These are phyloP conservation scores for Adansonia madagascariensis DNA, from an alignment of 441 rosid genomes.

Conservation along the genomic window DNA sequence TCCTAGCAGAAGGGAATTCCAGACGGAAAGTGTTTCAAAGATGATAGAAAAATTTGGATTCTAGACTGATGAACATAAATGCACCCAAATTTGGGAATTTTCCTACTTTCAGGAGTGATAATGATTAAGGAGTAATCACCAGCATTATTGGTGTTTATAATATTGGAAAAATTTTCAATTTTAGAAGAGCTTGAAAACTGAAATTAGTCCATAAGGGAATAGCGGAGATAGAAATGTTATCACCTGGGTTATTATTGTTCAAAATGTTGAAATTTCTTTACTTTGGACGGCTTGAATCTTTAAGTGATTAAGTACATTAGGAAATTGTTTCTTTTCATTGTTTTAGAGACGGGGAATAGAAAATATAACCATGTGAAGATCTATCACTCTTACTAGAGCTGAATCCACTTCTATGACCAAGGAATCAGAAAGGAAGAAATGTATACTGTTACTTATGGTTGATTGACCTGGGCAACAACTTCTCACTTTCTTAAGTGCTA, in stretches of 20 bases:
- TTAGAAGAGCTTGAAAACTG: neutral
- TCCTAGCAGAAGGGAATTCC: neutral
- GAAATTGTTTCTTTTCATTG: too few species aligned
- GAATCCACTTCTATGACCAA: neutral
- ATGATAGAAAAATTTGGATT: neutral
- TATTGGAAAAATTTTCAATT: neutral
- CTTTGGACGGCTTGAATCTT: neutral
- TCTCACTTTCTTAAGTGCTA: neutral
- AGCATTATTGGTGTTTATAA: neutral
- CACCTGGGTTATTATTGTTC: neutral
- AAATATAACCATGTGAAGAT: neutral
- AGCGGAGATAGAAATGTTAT: neutral
- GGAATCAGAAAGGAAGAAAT: conserved; percentile 11
- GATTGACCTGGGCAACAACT: neutral
- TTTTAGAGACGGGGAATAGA: too few species aligned
- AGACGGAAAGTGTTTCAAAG: neutral
- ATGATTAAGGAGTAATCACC: neutral
- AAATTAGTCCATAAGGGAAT: neutral
- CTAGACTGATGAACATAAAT: neutral
- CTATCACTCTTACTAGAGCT: neutral
- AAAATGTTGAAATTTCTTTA: neutral
- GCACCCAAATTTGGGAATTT: neutral
- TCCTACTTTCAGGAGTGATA: neutral
- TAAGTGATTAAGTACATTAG: too few species aligned
- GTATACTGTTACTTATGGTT: neutral